phyloP scores from a whole-genome alignment of 805 yeast genomes.

The Maudiozyma bulderi region DNA sequence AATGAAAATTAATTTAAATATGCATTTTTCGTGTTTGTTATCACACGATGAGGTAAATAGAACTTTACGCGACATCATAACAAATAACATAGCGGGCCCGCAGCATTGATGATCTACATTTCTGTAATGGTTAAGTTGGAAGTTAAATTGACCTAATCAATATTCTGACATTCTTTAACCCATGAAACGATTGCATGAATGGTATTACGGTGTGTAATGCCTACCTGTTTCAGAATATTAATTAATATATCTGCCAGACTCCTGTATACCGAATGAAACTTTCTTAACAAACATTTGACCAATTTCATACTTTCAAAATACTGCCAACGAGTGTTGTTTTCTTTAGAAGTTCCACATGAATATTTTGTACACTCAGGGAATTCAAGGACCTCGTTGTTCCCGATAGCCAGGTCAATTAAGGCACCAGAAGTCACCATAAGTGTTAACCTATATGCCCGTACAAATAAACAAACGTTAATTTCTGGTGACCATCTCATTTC shows the following conservation, averaged over 20 bases:
- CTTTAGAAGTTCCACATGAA: not conserved
- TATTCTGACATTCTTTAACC: not conserved
- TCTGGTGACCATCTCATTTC: not conserved
- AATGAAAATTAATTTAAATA: no score
- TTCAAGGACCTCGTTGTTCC: not conserved
- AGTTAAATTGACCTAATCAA: not conserved
- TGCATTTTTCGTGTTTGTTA: no score
- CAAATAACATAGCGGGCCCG: no score
- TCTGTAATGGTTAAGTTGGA: no score
- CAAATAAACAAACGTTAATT: not conserved
- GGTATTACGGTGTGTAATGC: slow-evolving; percentile 1
- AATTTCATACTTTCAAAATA: slow-evolving; percentile 31
- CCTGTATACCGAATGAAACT: slow-evolving; percentile 34
- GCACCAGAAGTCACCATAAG: not conserved
- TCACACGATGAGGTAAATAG: no score
- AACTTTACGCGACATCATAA: no score
- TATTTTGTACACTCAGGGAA: not conserved
- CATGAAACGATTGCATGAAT: not conserved
- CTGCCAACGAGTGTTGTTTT: slow-evolving; percentile 28
- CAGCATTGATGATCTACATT: no score
- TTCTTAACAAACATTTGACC: slow-evolving; percentile 32
- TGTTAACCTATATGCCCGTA: not conserved
- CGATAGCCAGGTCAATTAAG: not conserved
- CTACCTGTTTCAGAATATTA: not conserved
- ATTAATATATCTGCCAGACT: not conserved